Evolutionary conservation across 108 stramenopile species (phyloP).

Genomic region (Skeletonema menzelii): DNA sequence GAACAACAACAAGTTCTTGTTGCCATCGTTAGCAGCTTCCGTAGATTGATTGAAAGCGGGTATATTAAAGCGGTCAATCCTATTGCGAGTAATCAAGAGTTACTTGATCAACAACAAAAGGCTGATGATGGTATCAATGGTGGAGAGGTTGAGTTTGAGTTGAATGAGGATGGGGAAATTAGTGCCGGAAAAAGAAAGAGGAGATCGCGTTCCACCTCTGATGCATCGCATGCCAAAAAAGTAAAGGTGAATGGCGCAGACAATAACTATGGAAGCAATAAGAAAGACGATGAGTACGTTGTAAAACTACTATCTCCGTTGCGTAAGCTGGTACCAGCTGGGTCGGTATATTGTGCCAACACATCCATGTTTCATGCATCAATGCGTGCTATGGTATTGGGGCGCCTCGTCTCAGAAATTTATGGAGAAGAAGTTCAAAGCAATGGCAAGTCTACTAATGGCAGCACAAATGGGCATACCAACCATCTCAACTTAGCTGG

Average conservation of each 20-base stretch:
- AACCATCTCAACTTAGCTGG: conserved; percentile 40
- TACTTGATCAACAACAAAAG: conserved; percentile 16
- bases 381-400: conserved; percentile 60
- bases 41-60: conserved; percentile 54
- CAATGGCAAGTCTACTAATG: background rate
- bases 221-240: background rate
- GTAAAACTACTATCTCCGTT: conserved; percentile 22
- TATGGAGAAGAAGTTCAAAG: conserved; percentile 51
- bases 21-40: conserved; percentile 54
- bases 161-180: conserved; percentile 27
- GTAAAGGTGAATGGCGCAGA: background rate
- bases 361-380: conserved; percentile 73
- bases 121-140: conserved; percentile 47
- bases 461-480: background rate
- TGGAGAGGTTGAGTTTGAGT: conserved; percentile 49
- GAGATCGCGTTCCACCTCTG: conserved; percentile 3
- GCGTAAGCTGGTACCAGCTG: conserved; percentile 40
- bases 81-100: conserved; percentile 28
- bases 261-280: conserved; percentile 43
- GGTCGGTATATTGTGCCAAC: conserved; percentile 73
- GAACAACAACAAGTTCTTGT: conserved; percentile 26
- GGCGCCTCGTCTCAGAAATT: conserved; percentile 67
- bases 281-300: conserved; percentile 27
- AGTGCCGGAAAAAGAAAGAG: conserved; percentile 17
- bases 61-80: conserved; percentile 57